These are phyloP conservation scores for Lotmaria passim DNA, from an alignment of 208 protist species.

Conservation along the genomic window DNA sequence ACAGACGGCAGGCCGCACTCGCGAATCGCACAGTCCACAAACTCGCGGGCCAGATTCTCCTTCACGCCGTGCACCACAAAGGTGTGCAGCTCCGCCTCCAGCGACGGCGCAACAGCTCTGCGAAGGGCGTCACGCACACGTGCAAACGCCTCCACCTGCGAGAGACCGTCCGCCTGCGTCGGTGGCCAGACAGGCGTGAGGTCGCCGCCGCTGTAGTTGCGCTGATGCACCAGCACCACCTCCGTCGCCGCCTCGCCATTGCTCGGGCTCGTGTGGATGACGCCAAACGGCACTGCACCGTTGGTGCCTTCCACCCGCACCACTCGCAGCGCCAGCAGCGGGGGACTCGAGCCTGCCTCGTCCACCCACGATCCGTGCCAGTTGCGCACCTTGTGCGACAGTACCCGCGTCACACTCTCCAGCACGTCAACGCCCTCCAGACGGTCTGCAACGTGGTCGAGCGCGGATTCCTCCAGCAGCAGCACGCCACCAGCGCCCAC, in stretches of 20 bases:
- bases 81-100: slow-evolving; percentile 24
- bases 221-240: slow-evolving; percentile 44
- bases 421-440: slow-evolving; percentile 46
- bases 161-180: neutral
- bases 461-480: slow-evolving; percentile 28
- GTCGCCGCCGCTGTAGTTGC: slow-evolving; percentile 26
- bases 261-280: slow-evolving; percentile 4
- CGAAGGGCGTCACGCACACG: slow-evolving; percentile 24
- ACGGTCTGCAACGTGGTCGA: slow-evolving; percentile 15
- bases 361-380: slow-evolving; percentile 33
- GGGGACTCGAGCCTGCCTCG: slow-evolving; percentile 21
- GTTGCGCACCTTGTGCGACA: slow-evolving; percentile 32
- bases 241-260: slow-evolving; percentile 16
- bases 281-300: slow-evolving; percentile 8
- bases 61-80: slow-evolving; percentile 77
- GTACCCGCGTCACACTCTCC: slow-evolving; percentile 29
- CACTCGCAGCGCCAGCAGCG: slow-evolving; percentile 55
- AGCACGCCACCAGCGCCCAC: slow-evolving; percentile 74
- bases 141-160: slow-evolving; percentile 11
- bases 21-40: slow-evolving; percentile 45
- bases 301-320: slow-evolving; percentile 10
- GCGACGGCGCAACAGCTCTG: slow-evolving; percentile 18
- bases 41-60: slow-evolving; percentile 66
- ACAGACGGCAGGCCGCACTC: slow-evolving; percentile 48
- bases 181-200: slow-evolving; percentile 60